Percentiles rank a stretch among this genome's conserved stretches.
Conservation (phyloP, 352 stramenopile genomes). For the Pythium dissimile region DNA sequence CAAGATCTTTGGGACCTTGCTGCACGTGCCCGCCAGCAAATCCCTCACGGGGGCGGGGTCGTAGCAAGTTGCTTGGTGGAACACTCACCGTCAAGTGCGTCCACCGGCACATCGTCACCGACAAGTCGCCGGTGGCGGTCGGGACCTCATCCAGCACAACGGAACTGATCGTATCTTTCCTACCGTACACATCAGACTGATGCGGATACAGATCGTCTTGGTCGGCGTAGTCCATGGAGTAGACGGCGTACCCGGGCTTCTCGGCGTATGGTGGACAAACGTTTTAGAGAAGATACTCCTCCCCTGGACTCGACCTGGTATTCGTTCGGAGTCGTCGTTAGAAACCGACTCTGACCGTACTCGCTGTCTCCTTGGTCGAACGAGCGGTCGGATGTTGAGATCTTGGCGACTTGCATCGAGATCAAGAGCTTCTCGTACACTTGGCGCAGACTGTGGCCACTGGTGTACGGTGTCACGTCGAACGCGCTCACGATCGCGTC, state of each 20-base stretch:
- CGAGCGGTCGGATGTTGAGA: slow-evolving; percentile 9
- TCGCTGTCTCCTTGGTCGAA: slow-evolving; percentile 3
- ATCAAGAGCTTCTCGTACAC: slow-evolving; percentile 11
- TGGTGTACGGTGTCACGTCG: background rate
- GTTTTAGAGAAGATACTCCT: background rate
- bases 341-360: slow-evolving; percentile 2
- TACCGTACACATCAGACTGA: background rate
- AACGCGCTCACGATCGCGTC: background rate
- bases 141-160: background rate
- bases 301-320: slow-evolving; percentile 9
- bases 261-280: background rate
- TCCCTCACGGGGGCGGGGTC: background rate
- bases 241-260: background rate
- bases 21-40: background rate
- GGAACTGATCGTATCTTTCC: slow-evolving; percentile 1
- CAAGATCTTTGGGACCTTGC: slow-evolving; percentile 1
- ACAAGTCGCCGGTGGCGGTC: background rate
- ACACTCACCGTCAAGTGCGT: background rate
- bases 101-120: slow-evolving; percentile 9
- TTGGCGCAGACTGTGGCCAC: background rate
- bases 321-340: background rate
- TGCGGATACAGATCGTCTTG: slow-evolving; percentile 13
- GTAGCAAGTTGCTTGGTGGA: background rate
- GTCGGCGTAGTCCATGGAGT: slow-evolving; percentile 14
- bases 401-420: slow-evolving; percentile 9